These are phyloP conservation scores for Austroboletus niveus DNA, from an alignment of 1,284 basidiomycete species.

Conservation along the genomic window DNA sequence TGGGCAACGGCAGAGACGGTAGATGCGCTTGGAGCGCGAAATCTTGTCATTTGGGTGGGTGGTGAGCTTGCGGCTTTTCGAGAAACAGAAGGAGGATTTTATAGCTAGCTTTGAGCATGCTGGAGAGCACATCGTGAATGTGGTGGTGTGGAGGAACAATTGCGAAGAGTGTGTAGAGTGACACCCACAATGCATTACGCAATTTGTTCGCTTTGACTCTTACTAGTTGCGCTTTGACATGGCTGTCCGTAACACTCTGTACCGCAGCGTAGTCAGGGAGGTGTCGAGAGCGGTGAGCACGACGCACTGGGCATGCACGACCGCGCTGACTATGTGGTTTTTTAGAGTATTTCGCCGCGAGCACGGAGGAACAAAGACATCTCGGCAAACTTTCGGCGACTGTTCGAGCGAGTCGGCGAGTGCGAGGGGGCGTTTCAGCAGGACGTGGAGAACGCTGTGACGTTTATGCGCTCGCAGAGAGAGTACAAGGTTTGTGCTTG, in stretches of 20 bases:
- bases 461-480: slow-evolving; percentile 72
- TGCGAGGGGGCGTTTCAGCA: slow-evolving; percentile 31
- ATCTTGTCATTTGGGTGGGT: slow-evolving; percentile 14
- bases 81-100: slow-evolving; percentile 10
- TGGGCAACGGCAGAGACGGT: slow-evolving; percentile 1
- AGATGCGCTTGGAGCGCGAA: slow-evolving; percentile 23
- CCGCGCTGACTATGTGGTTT: slow-evolving; percentile 3
- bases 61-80: background rate
- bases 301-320: background rate
- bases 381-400: slow-evolving; percentile 51
- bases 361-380: slow-evolving; percentile 45
- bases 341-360: slow-evolving; percentile 43
- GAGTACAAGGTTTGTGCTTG: slow-evolving; percentile 44
- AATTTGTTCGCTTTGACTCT: slow-evolving; percentile 12
- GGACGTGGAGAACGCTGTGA: slow-evolving; percentile 63
- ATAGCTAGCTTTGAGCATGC: slow-evolving; percentile 24
- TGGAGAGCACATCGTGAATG: slow-evolving; percentile 1
- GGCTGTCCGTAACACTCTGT: slow-evolving; percentile 26
- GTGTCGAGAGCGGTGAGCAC: slow-evolving; percentile 40
- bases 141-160: slow-evolving; percentile 23
- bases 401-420: slow-evolving; percentile 48
- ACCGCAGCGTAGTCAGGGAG: slow-evolving; percentile 46
- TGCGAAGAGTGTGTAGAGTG: slow-evolving; percentile 12
- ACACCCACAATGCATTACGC: slow-evolving; percentile 12
- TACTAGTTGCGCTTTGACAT: slow-evolving; percentile 24